Conservation (phyloP, 192 early-diverging fungal genomes). For the Coemansia reversa region DNA sequence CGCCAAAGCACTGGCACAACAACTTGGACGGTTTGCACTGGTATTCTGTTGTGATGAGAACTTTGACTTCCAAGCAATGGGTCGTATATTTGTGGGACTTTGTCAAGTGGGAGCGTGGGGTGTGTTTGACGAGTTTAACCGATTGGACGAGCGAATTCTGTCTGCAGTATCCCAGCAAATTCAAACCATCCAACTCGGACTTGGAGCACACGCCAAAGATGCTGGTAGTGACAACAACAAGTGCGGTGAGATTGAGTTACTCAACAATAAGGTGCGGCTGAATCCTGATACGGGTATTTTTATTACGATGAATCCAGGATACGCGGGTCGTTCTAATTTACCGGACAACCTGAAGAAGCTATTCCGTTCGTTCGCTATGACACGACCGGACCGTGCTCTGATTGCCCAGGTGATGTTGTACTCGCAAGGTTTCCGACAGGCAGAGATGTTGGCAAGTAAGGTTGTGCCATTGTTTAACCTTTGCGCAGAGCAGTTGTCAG, state of each 20-base stretch:
- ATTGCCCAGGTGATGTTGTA: constrained; percentile 99
- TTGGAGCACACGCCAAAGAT: constrained; percentile 53
- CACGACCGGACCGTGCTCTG: constrained; percentile 92
- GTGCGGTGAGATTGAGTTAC: constrained; percentile 84
- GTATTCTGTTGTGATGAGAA: constrained; percentile 99
- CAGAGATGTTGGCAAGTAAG: constrained; percentile 90
- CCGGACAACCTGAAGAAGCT: constrained; percentile 99
- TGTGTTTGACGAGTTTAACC: constrained; percentile 99
- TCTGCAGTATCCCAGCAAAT: constrained; percentile 99
- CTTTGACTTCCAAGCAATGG: constrained; percentile 99
- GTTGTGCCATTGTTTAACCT: constrained; percentile 97
- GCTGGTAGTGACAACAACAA: constrained; percentile 4
- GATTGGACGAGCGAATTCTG: constrained; percentile 95
- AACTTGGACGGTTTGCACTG: constrained; percentile 94
- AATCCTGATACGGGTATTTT: constrained; percentile 93
- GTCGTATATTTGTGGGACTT: constrained; percentile 98
- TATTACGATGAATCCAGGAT: constrained; percentile 99
- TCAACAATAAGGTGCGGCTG: constrained; percentile 83
- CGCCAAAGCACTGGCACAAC: constrained; percentile 94
- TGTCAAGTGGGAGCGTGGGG: constrained; percentile 99
- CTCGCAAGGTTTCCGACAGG: constrained; percentile 98
- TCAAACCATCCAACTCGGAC: constrained; percentile 96
- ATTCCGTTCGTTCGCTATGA: constrained; percentile 99
- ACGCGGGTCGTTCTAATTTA: constrained; percentile 96
- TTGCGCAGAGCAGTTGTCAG: constrained; percentile 90